Evolutionary conservation across 305 asterid genomes (phyloP).

Genomic region (Fraxinus greggii): DNA sequence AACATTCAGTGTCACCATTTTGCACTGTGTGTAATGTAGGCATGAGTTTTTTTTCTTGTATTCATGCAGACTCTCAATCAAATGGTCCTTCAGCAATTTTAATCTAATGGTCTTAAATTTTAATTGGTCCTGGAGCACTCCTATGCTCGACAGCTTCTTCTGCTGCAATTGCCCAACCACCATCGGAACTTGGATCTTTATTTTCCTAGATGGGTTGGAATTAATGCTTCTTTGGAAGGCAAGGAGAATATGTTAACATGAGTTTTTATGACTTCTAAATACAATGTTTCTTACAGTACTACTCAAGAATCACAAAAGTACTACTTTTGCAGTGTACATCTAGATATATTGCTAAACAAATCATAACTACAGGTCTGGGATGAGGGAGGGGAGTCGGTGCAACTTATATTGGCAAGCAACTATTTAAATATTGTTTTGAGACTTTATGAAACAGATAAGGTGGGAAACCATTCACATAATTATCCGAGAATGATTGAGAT

Average conservation of each 20-base stretch:
- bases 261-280: neutral
- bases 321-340: neutral
- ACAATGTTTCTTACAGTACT: neutral
- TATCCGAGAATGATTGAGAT: neutral
- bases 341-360: neutral
- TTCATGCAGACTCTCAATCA: neutral
- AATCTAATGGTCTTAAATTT: neutral
- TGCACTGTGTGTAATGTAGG: neutral
- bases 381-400: neutral
- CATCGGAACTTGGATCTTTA: neutral
- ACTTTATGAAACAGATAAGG: neutral
- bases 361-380: neutral
- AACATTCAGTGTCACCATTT: neutral
- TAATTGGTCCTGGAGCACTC: neutral
- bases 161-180: neutral
- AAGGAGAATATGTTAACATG: neutral
- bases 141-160: neutral
- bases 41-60: neutral
- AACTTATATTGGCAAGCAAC: neutral
- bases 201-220: neutral
- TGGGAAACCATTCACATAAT: neutral
- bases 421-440: neutral
- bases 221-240: neutral
- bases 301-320: neutral
- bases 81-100: neutral